phyloP scores from a whole-genome alignment of 495 filamentous ascomycete species.

The Aspergillus egyptiacus region DNA sequence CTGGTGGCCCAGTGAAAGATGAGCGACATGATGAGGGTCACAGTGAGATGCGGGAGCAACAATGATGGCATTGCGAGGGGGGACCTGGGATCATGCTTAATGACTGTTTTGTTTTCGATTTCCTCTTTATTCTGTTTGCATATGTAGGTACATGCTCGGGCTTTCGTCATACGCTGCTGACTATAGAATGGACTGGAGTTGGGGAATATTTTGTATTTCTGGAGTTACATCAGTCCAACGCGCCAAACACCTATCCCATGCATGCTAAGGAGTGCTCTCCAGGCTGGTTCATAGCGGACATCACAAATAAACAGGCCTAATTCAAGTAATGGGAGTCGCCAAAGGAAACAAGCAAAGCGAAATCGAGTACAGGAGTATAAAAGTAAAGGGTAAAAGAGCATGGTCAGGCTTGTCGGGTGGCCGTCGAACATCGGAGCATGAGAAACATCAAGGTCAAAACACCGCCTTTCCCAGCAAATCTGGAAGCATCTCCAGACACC shows the following conservation, averaged over 20 bases:
- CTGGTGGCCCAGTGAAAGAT: constrained; percentile 16
- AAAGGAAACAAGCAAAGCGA: constrained; percentile 12
- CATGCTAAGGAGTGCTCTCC: constrained; percentile 34
- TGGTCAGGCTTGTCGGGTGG: constrained; percentile 17
- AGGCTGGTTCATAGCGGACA: constrained; percentile 36
- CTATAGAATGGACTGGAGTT: background rate
- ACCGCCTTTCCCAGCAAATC: background rate
- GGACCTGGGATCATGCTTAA: background rate
- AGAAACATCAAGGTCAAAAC: background rate
- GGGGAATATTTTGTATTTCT: constrained; percentile 13
- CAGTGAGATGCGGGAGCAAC: constrained; percentile 16
- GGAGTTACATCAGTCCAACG: constrained; percentile 25
- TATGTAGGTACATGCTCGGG: background rate
- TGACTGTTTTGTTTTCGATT: background rate
- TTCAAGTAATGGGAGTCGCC: constrained; percentile 4
- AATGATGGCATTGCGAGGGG: background rate
- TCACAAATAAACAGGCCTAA: constrained; percentile 24
- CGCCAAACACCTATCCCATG: constrained; percentile 47
- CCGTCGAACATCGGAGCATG: background rate
- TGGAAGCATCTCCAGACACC: background rate
- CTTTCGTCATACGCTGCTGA: background rate
- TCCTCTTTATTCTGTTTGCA: background rate
- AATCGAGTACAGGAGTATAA: constrained; percentile 11
- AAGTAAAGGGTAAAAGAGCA: constrained; percentile 15
- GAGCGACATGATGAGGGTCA: constrained; percentile 15